A percentile compares a stretch with the other conserved stretches of the same genome.
These are phyloP conservation scores for Camelina hispida DNA, from an alignment of 345 rosid genomes.

Conservation along the genomic window DNA sequence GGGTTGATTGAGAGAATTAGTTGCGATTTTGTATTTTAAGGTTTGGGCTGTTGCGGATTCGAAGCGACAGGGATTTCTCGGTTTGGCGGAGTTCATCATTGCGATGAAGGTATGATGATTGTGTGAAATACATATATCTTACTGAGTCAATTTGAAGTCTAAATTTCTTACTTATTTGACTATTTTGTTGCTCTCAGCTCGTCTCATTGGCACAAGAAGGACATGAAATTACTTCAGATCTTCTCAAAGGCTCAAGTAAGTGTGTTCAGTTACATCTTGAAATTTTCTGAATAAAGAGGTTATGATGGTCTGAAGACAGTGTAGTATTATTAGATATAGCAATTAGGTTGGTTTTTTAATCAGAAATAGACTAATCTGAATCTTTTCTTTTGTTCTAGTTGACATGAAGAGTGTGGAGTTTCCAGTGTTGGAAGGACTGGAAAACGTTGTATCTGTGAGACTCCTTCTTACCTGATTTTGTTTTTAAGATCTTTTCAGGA, in stretches of 20 bases:
- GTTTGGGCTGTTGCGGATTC: slow-evolving; percentile 92
- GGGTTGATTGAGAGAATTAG: slow-evolving; percentile 9
- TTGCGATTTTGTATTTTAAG: slow-evolving; percentile 39
- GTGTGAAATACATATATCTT: too few species aligned
- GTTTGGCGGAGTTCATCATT: slow-evolving; percentile 67
- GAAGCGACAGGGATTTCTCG: slow-evolving; percentile 83
- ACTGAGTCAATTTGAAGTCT: background rate
- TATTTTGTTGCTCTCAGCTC: slow-evolving; percentile 50
- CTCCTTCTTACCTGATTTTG: slow-evolving; percentile 8
- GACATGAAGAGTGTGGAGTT: slow-evolving; percentile 52
- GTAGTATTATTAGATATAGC: background rate
- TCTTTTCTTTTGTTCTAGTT: slow-evolving; percentile 42
- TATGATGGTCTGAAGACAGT: background rate
- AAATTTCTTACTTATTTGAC: background rate
- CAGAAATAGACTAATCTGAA: slow-evolving; percentile 9
- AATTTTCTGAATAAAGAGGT: background rate
- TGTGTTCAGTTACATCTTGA: background rate
- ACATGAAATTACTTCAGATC: slow-evolving; percentile 59
- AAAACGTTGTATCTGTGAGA: slow-evolving; percentile 39
- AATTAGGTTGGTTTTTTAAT: background rate
- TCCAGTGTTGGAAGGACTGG: slow-evolving; percentile 73
- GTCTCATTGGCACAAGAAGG: slow-evolving; percentile 88
- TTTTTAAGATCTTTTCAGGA: background rate
- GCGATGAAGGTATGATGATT: slow-evolving; percentile 75
- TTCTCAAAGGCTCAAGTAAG: slow-evolving; percentile 61